Conservation (phyloP, 2,329 filamentous ascomycete genomes). For the Chaetomium olivaceum region DNA sequence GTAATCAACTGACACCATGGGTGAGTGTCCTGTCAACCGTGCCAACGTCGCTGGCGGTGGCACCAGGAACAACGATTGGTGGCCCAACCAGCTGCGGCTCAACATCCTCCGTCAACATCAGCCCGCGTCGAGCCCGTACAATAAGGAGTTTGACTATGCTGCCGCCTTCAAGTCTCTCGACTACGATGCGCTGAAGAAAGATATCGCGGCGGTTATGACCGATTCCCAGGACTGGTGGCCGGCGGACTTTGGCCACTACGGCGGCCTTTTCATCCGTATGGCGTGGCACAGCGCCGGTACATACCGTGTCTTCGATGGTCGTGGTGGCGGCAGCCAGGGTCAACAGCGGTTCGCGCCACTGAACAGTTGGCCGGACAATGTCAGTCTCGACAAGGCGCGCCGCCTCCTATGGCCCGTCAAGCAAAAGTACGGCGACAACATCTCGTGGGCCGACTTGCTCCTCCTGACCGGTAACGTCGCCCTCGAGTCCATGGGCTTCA, state of each 20-base stretch:
- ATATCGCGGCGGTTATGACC: conserved; percentile 70
- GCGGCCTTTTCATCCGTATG: conserved; percentile 77
- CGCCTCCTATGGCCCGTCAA: conserved; percentile 79
- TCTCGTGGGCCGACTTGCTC: conserved; percentile 76
- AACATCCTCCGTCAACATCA: conserved; percentile 75
- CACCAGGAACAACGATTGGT: conserved; percentile 71
- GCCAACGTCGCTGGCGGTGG: conserved; percentile 60
- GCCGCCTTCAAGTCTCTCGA: conserved; percentile 71
- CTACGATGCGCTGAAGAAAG: conserved; percentile 72
- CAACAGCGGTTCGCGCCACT: conserved; percentile 80
- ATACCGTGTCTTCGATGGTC: conserved; percentile 73
- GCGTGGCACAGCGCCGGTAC: conserved; percentile 80
- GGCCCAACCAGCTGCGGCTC: conserved; percentile 67
- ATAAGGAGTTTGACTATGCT: conserved; percentile 70
- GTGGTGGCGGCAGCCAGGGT: conserved; percentile 71
- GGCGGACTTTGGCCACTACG: conserved; percentile 79
- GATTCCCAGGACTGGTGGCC: conserved; percentile 82
- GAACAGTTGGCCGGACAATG: conserved; percentile 82
- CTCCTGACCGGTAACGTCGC: conserved; percentile 75
- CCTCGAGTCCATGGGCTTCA: conserved; percentile 73
- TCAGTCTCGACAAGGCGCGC: conserved; percentile 75
- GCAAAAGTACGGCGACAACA: conserved; percentile 81
- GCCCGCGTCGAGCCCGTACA: conserved; percentile 61
- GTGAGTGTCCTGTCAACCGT: conserved; percentile 38
- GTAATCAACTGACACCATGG: conserved; percentile 18